Base-by-base conservation (phyloP, 306 rosid species). In the Quercus suber region DNA sequence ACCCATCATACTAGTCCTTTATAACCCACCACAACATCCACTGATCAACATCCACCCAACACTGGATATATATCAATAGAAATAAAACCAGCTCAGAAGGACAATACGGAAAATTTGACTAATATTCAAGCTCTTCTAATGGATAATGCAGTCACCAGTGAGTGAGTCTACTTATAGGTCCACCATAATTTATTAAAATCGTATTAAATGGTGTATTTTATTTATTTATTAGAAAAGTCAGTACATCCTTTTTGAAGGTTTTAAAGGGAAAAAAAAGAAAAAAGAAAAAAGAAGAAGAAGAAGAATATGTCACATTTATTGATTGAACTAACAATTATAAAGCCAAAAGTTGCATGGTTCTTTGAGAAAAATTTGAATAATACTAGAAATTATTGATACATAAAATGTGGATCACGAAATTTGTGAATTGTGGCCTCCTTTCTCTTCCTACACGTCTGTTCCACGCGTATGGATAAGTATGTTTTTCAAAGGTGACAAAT, bases 61-160 rank as follows among this genome's bases (percentile, higher is more conserved):
- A 19, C 73, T 80, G 84, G 82, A 84, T 74, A 53, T 71, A 67
- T 37, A 43, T 64, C 25, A 6, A 28, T 55, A 72, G 64, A 72
- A 70, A 59, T 18, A n/a, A 12, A 18, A 19, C 68, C 67, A 37
- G 68, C 77, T 55, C 58, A 30, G 31, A 12, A 51, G 56, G 37
- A 52, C 21, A 67, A 57, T 71, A 2, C 20, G 14, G 19, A 19
- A 73, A 76, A 76, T 57, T 80, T 72, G 79, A 76, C 84, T 31
- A 76, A 27, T 61, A 17, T 45, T 35, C 79, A 19, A 51, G 37
- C 76, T 60, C 20, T 65, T 31, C 25, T 21, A 33, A 10, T 80
- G 79, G 83, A 84, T 64, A 80, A 79, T 52, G 67, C 75, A 65
- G 58, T 41, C 45, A 41, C 45, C 45, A 41, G 45, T 41, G 45